A percentile compares a stretch with the other conserved stretches of the same genome.
These are phyloP conservation scores for Apiospora arundinis DNA, from an alignment of 2,329 filamentous ascomycete genomes.

Conservation along the genomic window DNA sequence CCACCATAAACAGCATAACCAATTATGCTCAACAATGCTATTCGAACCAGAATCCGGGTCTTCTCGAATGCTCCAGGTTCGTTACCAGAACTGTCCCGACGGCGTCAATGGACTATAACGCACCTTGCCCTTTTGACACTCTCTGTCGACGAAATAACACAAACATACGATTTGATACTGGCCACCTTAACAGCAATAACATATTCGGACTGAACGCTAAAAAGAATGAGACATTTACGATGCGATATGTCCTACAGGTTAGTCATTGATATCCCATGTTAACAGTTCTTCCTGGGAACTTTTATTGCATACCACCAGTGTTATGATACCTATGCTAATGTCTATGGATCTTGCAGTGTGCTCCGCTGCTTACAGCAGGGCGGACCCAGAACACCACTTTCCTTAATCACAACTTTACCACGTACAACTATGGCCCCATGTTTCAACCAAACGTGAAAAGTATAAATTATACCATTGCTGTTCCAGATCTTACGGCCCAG, in stretches of 20 bases:
- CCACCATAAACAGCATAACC: no score
- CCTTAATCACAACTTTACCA: not conserved
- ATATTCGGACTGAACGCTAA: conserved; percentile 27
- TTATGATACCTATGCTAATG: no score
- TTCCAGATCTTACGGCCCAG: not conserved
- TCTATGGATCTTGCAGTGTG: no score
- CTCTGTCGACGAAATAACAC: conserved; percentile 23
- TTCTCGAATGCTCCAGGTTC: conserved; percentile 27
- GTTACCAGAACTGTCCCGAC: conserved; percentile 11
- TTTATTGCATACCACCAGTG: no score
- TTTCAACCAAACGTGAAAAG: no score
- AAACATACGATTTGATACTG: conserved; percentile 27
- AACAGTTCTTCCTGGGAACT: no score
- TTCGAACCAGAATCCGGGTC: not conserved
- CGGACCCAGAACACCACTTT: not conserved
- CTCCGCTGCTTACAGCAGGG: not conserved
- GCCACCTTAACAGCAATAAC: conserved; percentile 28
- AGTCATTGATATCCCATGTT: not conserved
- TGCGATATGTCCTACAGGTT: conserved; percentile 25
- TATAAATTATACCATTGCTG: not conserved
- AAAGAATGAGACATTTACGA: conserved; percentile 21
- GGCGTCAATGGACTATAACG: not conserved
- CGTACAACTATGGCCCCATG: not conserved
- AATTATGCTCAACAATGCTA: conserved; percentile 27
- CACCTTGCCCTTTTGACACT: conserved; percentile 27